Base-by-base conservation (phyloP, 441 rosid species). In the Erodium chrysanthum region DNA sequence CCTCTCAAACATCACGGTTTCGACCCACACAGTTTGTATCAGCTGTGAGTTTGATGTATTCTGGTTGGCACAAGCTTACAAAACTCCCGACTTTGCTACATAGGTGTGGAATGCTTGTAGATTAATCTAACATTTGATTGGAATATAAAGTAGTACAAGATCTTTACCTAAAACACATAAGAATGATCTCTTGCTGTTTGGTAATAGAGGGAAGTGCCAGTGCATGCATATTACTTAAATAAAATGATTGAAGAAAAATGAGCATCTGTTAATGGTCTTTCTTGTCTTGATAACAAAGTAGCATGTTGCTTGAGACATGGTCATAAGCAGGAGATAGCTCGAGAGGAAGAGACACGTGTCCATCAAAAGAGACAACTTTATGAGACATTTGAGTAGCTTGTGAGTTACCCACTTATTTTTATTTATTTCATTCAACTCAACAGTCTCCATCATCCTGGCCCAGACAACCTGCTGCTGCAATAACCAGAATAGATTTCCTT, bases 231-330 rank as follows among this genome's bases (percentile, higher is more conserved):
- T 33, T 8, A 7, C 7, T 17, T 9, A 6, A 2, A 15, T 15
- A 64, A 64, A 31, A 35, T 70, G n/a, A 65, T 68, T 44, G 17
- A 3, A 6, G n/a, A 44, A 44, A 44, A 67, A 72, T 72, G 50
- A 50, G 73, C 8, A 58, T 59, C 15, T 70, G 65, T 58, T 78
- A 73, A 77, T 74, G 80, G 68, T 70, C 65, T 84, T 84, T 78
- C 85, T 78, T 84, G 81, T 82, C 88, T 82, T 84, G 66, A 27
- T 74, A 76, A 82, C 79, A 4, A 84, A 78, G 88, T 48, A 68
- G 75, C 21, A 61, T 58, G 79, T 75, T 81, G 81, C 82, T 80
- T 80, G 66, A 65, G 66, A 72, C 64, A 50, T 67, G 75, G 76
- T 77, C 69, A 66, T 73, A 35, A 35, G 40, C 40, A 31, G 4